Evolutionary conservation across 2,329 filamentous ascomycete genomes (phyloP), one percentile per base, ranked within the genome.

Genomic region (Colletotrichum magnum): DNA sequence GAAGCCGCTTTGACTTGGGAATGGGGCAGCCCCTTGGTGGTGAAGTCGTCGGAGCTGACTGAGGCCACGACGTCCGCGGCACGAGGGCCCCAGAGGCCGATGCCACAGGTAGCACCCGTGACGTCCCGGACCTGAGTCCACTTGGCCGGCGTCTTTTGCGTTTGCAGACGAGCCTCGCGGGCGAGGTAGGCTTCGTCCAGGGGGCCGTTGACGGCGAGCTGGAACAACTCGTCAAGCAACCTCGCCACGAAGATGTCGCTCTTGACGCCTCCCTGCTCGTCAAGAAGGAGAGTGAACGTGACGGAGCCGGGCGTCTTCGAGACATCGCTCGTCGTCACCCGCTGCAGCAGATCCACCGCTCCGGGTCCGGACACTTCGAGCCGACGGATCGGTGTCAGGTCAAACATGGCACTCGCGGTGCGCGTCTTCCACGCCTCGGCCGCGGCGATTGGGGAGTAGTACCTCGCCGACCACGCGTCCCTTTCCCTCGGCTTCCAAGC

Each of bases 371-470:
- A 83, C 0, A 91, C 80, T 65, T 90, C 86, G 3, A 91, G 80
- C 1, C 89, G 82, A 24, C 88, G 84, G 43, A 90, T 82, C 0
- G 89, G 85, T 1, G 88, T 90, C 83, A 91, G 85, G 71, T 91
- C 89, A 73, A 87, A 91, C 83, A 91, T 83, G 7, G 87, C 89
- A 2, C 86, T 88, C 0, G 87, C 85, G 5, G 88, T 89, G 1
- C 89, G 84, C 2, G 89, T 91, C 79, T 89, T 90, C 88, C 88
- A 91, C 0, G 89, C 89, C 75, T 91, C 89, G 1, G 81, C 88
- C 0, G 87, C 88, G 0, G 85, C 83, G 45, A 90, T 86, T 0
- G 88, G 86, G 0, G 88, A 90, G 75, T 89, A 86, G 69, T 85
- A 88, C 26, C 80, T 79, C 0, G 84, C 78, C 1, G 89, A 88